Conservation (phyloP, 257 asterid genomes). For the Nicotiana tomentosiformis region DNA sequence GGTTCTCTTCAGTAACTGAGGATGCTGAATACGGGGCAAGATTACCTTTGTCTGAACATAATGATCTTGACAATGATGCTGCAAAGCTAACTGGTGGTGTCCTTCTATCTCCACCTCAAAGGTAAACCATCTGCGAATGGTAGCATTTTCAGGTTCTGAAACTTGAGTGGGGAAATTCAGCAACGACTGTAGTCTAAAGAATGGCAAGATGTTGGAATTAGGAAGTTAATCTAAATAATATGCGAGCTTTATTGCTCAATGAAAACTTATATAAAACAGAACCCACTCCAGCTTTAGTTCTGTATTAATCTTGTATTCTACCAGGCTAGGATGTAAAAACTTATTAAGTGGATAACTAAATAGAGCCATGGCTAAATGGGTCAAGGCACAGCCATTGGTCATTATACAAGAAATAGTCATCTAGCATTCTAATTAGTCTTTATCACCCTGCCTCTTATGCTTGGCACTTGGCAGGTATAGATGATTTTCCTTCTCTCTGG, state of each 20-base stretch:
- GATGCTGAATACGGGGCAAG: too few species aligned
- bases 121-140: not conserved
- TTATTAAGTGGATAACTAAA: not conserved
- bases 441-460: not conserved
- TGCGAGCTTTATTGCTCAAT: not conserved
- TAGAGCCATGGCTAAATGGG: not conserved
- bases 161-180: not conserved
- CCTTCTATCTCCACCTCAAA: not conserved
- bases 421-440: not conserved
- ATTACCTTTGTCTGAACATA: not conserved
- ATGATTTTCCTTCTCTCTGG: not conserved
- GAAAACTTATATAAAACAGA: not conserved
- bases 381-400: not conserved
- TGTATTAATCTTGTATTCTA: not conserved
- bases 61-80: not conserved
- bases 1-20: too few species aligned
- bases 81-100: not conserved
- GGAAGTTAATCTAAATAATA: not conserved
- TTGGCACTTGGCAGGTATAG: not conserved
- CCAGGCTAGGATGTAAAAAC: not conserved
- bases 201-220: not conserved
- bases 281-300: not conserved
- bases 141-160: not conserved
- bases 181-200: not conserved
- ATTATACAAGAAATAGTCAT: not conserved